Percentiles rank a stretch among this genome's conserved stretches.
phyloP scores from a whole-genome alignment of 371 early-diverging fungal species.

The Cokeromyces recurvatus region DNA sequence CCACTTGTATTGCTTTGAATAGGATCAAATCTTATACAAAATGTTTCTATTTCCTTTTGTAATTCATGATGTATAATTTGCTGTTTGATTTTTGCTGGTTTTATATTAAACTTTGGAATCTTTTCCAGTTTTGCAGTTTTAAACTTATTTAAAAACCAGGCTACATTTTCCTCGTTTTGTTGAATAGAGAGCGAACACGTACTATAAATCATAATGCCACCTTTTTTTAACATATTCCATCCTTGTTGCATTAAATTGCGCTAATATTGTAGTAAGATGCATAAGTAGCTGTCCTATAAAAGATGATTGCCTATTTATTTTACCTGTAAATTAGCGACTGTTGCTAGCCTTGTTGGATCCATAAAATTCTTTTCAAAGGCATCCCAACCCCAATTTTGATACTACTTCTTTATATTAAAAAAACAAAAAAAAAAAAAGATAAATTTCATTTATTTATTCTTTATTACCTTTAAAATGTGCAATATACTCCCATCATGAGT shows the following conservation, averaged over 20 bases:
- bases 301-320: background rate
- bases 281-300: slow-evolving; percentile 4
- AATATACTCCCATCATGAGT: slow-evolving; percentile 94
- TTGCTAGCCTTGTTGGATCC: slow-evolving; percentile 51
- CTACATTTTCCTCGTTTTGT: slow-evolving; percentile 83
- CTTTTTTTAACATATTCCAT: slow-evolving; percentile 58
- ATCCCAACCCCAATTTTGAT: slow-evolving; percentile 74
- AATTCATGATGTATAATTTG: slow-evolving; percentile 47
- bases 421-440: background rate
- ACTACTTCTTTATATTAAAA: no score
- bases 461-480: slow-evolving; percentile 72
- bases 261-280: slow-evolving; percentile 18
- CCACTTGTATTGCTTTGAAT: slow-evolving; percentile 65
- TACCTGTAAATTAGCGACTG: slow-evolving; percentile 41
- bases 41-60: slow-evolving; percentile 14
- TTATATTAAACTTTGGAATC: slow-evolving; percentile 32
- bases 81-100: slow-evolving; percentile 40
- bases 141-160: slow-evolving; percentile 59
- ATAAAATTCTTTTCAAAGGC: slow-evolving; percentile 65
- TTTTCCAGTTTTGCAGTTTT: slow-evolving; percentile 49
- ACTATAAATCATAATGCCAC: slow-evolving; percentile 83
- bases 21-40: slow-evolving; percentile 64
- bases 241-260: slow-evolving; percentile 67
- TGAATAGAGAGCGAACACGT: slow-evolving; percentile 75
- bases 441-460: background rate